Evolutionary conservation across 2,329 filamentous ascomycete species (phyloP).

Genomic region (Fusarium xylarioides): DNA sequence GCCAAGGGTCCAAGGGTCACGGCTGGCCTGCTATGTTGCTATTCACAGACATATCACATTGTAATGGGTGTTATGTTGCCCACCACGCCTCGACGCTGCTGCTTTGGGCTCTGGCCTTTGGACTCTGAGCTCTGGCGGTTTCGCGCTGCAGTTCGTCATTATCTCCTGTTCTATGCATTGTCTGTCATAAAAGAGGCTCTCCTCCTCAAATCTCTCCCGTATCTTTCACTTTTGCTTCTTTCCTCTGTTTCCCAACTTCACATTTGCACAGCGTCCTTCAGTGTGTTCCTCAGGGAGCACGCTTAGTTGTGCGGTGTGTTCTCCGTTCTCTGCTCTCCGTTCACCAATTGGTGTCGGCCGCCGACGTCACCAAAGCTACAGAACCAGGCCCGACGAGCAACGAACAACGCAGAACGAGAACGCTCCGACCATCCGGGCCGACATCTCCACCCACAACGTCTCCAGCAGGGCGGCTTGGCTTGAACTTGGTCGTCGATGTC

Average conservation of each 20-base stretch:
- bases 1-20: constrained; percentile 23
- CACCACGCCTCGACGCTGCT: neutral
- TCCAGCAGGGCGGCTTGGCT: constrained; percentile 39
- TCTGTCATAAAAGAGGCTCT: constrained; percentile 28
- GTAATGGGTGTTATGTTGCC: constrained; percentile 13
- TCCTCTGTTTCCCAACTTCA: constrained; percentile 1
- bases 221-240: neutral
- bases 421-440: constrained; percentile 44
- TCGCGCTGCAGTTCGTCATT: constrained; percentile 9
- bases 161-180: constrained; percentile 18
- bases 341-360: constrained; percentile 34
- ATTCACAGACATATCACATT: constrained; percentile 26
- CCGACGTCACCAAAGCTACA: constrained; percentile 43
- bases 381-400: constrained; percentile 32
- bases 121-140: neutral
- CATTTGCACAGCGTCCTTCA: constrained; percentile 7
- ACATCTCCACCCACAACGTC: constrained; percentile 44
- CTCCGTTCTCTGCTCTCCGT: neutral
- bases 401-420: constrained; percentile 36
- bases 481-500: constrained; percentile 39
- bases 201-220: neutral
- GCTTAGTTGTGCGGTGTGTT: constrained; percentile 32
- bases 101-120: neutral
- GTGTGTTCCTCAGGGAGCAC: constrained; percentile 28
- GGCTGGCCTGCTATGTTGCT: constrained; percentile 6